Percentiles rank a stretch among this genome's conserved stretches.
These are phyloP conservation scores for Erigeron canadensis DNA, from an alignment of 129 eudicot genomes.

Conservation along the genomic window DNA sequence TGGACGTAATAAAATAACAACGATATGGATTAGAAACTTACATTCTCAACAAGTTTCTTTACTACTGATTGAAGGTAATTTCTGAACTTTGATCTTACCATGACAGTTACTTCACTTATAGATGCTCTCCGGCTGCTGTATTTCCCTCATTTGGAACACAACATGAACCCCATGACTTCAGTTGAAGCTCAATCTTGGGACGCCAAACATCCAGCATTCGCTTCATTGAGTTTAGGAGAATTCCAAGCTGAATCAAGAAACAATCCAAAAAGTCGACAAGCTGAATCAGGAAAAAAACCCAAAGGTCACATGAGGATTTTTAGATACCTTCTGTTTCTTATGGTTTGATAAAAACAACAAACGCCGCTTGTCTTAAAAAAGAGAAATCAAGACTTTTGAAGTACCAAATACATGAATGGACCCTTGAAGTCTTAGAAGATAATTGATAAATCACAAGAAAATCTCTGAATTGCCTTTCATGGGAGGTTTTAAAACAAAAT, in stretches of 20 bases:
- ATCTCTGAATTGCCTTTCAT: background rate
- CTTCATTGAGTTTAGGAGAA: conserved; percentile 80
- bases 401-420: too few relatives aligned
- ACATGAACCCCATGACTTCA: conserved; percentile 85
- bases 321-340: too few relatives aligned
- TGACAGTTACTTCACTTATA: conserved; percentile 84
- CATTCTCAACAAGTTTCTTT: conserved; percentile 41
- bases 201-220: conserved; percentile 75
- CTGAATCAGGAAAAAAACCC: too few relatives aligned
- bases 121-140: conserved; percentile 72
- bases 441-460: too few relatives aligned
- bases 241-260: conserved; percentile 57
- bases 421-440: too few relatives aligned
- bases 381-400: too few relatives aligned
- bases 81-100: conserved; percentile 82
- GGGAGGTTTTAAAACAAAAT: background rate
- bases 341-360: too few relatives aligned
- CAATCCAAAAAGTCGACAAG: conserved; percentile 16
- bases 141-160: conserved; percentile 69
- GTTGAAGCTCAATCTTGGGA: conserved; percentile 66
- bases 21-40: too few relatives aligned
- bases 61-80: conserved; percentile 75
- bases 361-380: too few relatives aligned
- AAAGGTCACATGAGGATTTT: too few relatives aligned
- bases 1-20: background rate